Conservation (phyloP, 2,329 filamentous ascomycete species). For the Elsinoe batatas region DNA sequence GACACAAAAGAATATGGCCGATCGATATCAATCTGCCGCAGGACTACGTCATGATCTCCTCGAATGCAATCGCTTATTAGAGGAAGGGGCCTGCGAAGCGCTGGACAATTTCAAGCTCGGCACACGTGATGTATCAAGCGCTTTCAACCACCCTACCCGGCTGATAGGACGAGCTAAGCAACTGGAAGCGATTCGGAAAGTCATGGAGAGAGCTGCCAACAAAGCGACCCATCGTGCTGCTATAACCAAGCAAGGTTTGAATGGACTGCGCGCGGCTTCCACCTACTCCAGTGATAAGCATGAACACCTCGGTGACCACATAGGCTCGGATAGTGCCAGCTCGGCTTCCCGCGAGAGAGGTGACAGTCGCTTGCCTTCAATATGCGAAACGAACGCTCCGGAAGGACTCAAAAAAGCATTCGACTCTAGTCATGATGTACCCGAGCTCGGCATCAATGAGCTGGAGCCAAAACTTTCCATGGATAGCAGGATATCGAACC, state of each 20-base stretch:
- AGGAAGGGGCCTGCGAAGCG: constrained; percentile 61
- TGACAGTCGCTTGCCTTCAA: not conserved
- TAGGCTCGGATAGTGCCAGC: constrained; percentile 35
- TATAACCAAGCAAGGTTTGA: constrained; percentile 32
- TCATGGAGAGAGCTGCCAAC: constrained; percentile 67
- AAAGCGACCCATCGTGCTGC: constrained; percentile 41
- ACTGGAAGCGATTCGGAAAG: constrained; percentile 55
- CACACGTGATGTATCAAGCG: constrained; percentile 80
- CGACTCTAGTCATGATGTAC: not conserved
- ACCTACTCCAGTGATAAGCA: constrained; percentile 23
- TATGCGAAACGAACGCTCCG: constrained; percentile 5
- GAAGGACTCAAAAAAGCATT: constrained; percentile 1
- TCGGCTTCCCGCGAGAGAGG: constrained; percentile 11
- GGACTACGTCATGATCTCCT: constrained; percentile 74
- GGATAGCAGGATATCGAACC: constrained; percentile 15
- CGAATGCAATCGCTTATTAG: constrained; percentile 62
- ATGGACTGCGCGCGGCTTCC: constrained; percentile 41
- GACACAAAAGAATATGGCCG: constrained; percentile 77
- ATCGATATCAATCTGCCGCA: constrained; percentile 81
- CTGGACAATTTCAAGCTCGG: constrained; percentile 67
- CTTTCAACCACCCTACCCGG: constrained; percentile 72
- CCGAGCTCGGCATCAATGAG: not conserved
- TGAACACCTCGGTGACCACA: constrained; percentile 31
- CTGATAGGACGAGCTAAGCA: constrained; percentile 75
- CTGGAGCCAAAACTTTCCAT: constrained; percentile 14